Evolutionary conservation across 2,329 filamentous ascomycete genomes (phyloP).

Genomic region (Zymoseptoria pseudotritici): DNA sequence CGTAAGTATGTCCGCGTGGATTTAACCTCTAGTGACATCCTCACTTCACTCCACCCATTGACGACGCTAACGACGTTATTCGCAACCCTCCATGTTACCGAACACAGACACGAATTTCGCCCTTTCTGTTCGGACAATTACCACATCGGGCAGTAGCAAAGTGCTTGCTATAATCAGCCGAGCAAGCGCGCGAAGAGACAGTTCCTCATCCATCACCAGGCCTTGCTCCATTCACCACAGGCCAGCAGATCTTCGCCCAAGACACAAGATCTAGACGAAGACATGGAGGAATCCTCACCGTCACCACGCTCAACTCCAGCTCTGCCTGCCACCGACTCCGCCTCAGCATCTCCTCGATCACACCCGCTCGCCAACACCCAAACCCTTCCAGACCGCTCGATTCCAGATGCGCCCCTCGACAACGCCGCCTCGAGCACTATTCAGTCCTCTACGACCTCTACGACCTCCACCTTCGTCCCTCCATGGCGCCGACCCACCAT

Average conservation of each 20-base stretch:
- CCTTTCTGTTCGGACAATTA: background rate
- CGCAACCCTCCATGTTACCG: background rate
- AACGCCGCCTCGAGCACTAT: slow-evolving; percentile 6
- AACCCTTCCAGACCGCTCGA: slow-evolving; percentile 21
- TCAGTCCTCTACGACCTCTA: slow-evolving; percentile 3
- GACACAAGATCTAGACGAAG: background rate
- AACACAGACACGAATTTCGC: background rate
- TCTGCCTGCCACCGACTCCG: slow-evolving; percentile 1
- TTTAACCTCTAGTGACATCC: background rate
- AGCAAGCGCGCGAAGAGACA: background rate
- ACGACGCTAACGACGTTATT: background rate
- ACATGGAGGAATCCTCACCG: slow-evolving; percentile 7
- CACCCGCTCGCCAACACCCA: slow-evolving; percentile 2
- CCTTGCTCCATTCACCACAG: background rate
- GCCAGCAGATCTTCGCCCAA: background rate
- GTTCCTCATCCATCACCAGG: background rate
- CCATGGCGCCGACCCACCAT: slow-evolving; percentile 28
- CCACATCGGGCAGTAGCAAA: background rate
- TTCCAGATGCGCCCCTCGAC: slow-evolving; percentile 19
- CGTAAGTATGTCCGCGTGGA: too few species aligned
- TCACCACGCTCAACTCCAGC: slow-evolving; percentile 13
- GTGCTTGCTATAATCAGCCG: background rate
- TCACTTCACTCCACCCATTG: background rate
- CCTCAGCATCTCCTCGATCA: slow-evolving; percentile 12
- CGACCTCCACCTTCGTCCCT: slow-evolving; percentile 20